A percentile compares a stretch with the other conserved stretches of the same genome.
These are phyloP conservation scores for Irpex lacteus DNA, from an alignment of 1,284 basidiomycete genomes.

Conservation along the genomic window DNA sequence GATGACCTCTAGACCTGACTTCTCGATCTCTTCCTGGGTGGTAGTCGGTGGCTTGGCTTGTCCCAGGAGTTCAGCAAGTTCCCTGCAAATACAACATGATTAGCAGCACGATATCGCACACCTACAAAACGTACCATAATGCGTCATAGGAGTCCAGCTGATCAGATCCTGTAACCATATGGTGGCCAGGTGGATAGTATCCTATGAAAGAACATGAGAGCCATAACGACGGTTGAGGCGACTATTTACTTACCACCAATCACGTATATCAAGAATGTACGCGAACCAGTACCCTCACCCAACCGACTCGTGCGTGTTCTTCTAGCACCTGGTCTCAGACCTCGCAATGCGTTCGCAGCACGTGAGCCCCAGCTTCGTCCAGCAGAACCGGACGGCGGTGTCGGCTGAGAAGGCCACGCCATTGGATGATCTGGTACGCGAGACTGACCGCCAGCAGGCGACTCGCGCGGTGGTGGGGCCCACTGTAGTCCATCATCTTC, in stretches of 20 bases:
- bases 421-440: background rate
- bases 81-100: slow-evolving; percentile 37
- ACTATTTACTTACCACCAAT: slow-evolving; percentile 56
- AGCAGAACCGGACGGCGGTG: background rate
- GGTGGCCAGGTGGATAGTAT: slow-evolving; percentile 85
- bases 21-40: slow-evolving; percentile 78
- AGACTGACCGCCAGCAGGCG: background rate
- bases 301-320: slow-evolving; percentile 21
- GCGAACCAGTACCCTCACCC: slow-evolving; percentile 44
- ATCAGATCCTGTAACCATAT: slow-evolving; percentile 75
- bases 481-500: background rate
- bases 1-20: slow-evolving; percentile 73
- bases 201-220: slow-evolving; percentile 37
- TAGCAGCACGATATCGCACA: background rate
- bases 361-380: slow-evolving; percentile 34
- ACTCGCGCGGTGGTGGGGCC: background rate
- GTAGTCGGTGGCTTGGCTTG: slow-evolving; percentile 79
- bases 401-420: background rate
- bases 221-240: background rate
- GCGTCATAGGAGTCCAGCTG: slow-evolving; percentile 78
- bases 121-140: slow-evolving; percentile 49
- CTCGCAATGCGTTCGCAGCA: slow-evolving; percentile 54
- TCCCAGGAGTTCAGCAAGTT: slow-evolving; percentile 75
- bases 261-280: slow-evolving; percentile 80
- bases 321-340: slow-evolving; percentile 45